Conservation (phyloP, 768 basidiomycete species). For the Lentinula lateritia region DNA sequence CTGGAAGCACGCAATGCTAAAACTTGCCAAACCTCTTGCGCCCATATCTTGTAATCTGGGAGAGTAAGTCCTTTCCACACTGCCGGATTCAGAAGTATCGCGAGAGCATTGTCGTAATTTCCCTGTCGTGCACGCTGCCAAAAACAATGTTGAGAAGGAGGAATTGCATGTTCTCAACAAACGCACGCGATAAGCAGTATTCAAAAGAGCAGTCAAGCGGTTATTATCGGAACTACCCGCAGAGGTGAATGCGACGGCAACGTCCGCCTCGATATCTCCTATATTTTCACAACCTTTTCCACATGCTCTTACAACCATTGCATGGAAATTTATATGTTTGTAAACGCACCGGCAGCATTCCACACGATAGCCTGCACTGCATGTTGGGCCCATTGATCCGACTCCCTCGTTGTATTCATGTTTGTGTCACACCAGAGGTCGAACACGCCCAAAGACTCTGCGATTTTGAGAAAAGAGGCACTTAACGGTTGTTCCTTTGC, state of each 20-base stretch:
- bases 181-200: slow-evolving; percentile 63
- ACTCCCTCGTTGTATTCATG: slow-evolving; percentile 39
- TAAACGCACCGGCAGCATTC: slow-evolving; percentile 54
- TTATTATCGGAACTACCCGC: slow-evolving; percentile 55
- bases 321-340: not conserved
- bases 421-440: slow-evolving; percentile 68
- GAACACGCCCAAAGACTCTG: slow-evolving; percentile 61
- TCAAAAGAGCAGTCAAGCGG: slow-evolving; percentile 53
- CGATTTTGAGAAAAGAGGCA: slow-evolving; percentile 62
- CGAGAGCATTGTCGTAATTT: slow-evolving; percentile 53
- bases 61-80: slow-evolving; percentile 67
- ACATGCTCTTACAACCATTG: not conserved
- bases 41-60: slow-evolving; percentile 68
- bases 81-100: slow-evolving; percentile 58
- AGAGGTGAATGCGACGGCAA: slow-evolving; percentile 63
- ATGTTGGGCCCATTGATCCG: slow-evolving; percentile 69
- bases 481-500: slow-evolving; percentile 64
- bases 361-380: slow-evolving; percentile 71
- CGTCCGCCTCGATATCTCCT: slow-evolving; percentile 59
- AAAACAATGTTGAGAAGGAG: not conserved
- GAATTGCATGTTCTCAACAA: not conserved
- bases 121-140: slow-evolving; percentile 66
- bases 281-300: slow-evolving; percentile 59
- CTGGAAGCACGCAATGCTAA: slow-evolving; percentile 63
- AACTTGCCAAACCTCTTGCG: slow-evolving; percentile 73